Evolutionary conservation across 177 flowering plant genomes (phyloP).

Genomic region (Vitis hybrid): DNA sequence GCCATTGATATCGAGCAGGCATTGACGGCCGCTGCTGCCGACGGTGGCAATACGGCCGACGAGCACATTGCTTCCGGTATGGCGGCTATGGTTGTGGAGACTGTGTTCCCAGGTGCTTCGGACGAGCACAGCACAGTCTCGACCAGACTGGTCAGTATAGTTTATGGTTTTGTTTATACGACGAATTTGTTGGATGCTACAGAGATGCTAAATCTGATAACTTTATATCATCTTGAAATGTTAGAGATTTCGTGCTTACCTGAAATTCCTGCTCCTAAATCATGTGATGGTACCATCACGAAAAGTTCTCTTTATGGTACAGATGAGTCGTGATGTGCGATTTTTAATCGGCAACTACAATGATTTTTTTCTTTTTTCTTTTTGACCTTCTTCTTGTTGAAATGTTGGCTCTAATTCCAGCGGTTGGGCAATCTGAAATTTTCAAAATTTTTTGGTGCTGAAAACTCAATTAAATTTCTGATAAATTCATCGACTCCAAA

Average conservation of each 20-base stretch:
- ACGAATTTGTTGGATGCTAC: background rate
- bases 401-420: no score
- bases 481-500: no score
- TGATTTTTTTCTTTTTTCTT: no score
- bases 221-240: background rate
- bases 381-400: no score
- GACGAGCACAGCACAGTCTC: constrained; percentile 71
- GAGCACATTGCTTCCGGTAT: constrained; percentile 65
- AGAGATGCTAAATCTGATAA: background rate
- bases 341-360: no score
- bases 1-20: constrained; percentile 73
- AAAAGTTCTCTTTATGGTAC: no score
- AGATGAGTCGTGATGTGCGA: no score
- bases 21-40: constrained; percentile 90
- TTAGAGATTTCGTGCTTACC: background rate
- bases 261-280: no score
- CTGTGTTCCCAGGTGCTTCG: constrained; percentile 64
- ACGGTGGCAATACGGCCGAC: constrained; percentile 77
- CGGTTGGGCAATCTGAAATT: no score
- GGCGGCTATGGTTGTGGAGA: constrained; percentile 82
- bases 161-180: background rate
- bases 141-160: constrained; percentile 70
- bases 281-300: no score
- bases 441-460: no score
- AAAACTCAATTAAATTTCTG: no score